Evolutionary conservation across 306 rosid species (phyloP), one percentile per base, ranked within the genome.

Genomic region (Fragaria vesca): DNA sequence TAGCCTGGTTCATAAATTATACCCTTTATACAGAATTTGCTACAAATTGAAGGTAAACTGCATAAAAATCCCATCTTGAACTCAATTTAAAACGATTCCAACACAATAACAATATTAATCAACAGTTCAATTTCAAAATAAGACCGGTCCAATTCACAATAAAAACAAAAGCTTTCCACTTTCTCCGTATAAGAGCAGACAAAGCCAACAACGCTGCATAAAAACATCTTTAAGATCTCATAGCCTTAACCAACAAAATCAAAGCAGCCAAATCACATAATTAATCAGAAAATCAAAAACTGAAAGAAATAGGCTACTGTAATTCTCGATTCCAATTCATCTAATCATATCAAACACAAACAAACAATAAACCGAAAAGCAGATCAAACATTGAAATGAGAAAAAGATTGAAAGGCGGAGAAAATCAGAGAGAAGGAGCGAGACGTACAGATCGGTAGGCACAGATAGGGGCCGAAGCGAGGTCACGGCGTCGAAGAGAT

Each of bases 361-460:
- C 12, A 58, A 9, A 10, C 45, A 10, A 15, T 15, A 51, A 36
- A 24, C 0, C 12, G 0, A 42, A 45, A 2, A 21, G 28, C 2
- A 62, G 43, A 63, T 58, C 63, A 47, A 43, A 21, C 26, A 51
- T 20, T n/a, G 6, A 79, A 12, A 79, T 6, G 34, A 54, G 26
- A 82, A 11, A 5, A 16, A 9, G 47, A 38, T 26, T 12, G 55
- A 40, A 17, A 65, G 32, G 0, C 5, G 18, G 38, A 40, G 24
- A 30, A 30, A 60, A 74, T 60, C 30, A 17, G 11, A 17, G 18
- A 38, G 4, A 15, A n/a, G 8, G n/a, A 67, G 66, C 20, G 42
- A 72, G 67, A 76, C 81, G 40, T 81, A 94, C 98, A 76, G 97
- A 87, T 84, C 96, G 86, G 81, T 50, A 84, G 24, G 85, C 87